Percentiles rank a stretch among this genome's conserved stretches.
Conservation (phyloP, 805 yeast genomes). For the Kuraishia molischiana region DNA sequence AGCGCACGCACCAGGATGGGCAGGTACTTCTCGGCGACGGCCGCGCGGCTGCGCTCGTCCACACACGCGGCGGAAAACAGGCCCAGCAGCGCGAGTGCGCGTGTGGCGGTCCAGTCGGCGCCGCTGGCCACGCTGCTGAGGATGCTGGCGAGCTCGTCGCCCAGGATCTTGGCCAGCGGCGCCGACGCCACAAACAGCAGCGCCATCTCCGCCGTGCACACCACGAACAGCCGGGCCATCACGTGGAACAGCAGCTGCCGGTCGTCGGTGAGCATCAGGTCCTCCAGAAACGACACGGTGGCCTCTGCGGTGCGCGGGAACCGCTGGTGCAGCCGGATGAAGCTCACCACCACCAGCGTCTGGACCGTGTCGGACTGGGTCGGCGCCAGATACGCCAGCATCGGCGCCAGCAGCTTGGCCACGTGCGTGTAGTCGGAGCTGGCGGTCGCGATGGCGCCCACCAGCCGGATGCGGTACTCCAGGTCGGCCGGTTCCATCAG, state of each 20-base stretch:
- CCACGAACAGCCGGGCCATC: not conserved
- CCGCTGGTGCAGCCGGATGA: not conserved
- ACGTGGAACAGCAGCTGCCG: not conserved
- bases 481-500: not conserved
- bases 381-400: not conserved
- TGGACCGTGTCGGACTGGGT: not conserved
- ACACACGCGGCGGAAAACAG: conserved; percentile 39
- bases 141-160: not conserved
- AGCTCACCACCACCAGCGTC: not conserved
- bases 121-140: not conserved
- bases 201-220: not conserved
- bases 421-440: not conserved
- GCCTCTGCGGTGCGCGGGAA: not conserved
- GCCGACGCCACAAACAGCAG: not conserved
- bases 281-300: not conserved
- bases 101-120: not conserved
- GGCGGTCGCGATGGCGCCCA: not conserved
- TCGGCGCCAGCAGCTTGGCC: not conserved
- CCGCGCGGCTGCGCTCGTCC: conserved; percentile 37
- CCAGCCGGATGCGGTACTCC: not conserved
- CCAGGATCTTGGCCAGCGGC: not conserved
- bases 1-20: conserved; percentile 28
- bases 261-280: not conserved
- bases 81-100: conserved; percentile 12
- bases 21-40: conserved; percentile 34